These are phyloP conservation scores for Metschnikowia koreensis DNA, from an alignment of 805 yeast species.

Conservation along the genomic window DNA sequence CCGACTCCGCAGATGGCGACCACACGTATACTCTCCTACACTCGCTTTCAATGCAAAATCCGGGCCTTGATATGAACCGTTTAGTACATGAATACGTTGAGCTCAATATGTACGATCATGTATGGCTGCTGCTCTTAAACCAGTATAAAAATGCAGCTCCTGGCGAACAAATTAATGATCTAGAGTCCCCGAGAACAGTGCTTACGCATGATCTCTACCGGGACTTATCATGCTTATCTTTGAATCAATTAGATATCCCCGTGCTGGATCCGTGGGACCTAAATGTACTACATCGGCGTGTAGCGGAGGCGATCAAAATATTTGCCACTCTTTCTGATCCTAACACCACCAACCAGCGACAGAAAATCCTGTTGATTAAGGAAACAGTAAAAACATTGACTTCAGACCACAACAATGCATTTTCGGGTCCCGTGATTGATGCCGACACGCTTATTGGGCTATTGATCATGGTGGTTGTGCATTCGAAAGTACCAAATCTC, in stretches of 20 bases:
- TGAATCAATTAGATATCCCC: slow-evolving; percentile 52
- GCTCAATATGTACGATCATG: slow-evolving; percentile 56
- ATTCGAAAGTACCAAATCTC: slow-evolving; percentile 56
- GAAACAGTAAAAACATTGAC: slow-evolving; percentile 55
- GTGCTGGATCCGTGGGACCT: slow-evolving; percentile 38
- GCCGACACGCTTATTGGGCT: slow-evolving; percentile 82
- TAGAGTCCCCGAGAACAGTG: slow-evolving; percentile 25
- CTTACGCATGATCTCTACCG: slow-evolving; percentile 34
- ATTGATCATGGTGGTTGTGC: slow-evolving; percentile 65
- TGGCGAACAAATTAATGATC: slow-evolving; percentile 21
- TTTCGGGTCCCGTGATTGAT: slow-evolving; percentile 45
- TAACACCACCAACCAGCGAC: slow-evolving; percentile 37
- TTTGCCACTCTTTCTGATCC: slow-evolving; percentile 48
- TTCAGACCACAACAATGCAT: slow-evolving; percentile 1
- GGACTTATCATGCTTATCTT: slow-evolving; percentile 38
- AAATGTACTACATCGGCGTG: slow-evolving; percentile 36
- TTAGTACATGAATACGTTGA: slow-evolving; percentile 73
- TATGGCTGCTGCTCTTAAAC: slow-evolving; percentile 53
- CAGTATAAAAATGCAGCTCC: slow-evolving; percentile 30
- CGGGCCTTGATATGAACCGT: slow-evolving; percentile 47
- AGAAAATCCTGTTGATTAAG: slow-evolving; percentile 49
- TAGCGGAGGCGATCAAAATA: slow-evolving; percentile 50
- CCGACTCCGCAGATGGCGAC: slow-evolving; percentile 35
- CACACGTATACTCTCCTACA: slow-evolving; percentile 31
- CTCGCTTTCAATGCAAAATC: slow-evolving; percentile 31